Conservation (phyloP, 495 filamentous ascomycete species). For the Margaritispora aquatica region DNA sequence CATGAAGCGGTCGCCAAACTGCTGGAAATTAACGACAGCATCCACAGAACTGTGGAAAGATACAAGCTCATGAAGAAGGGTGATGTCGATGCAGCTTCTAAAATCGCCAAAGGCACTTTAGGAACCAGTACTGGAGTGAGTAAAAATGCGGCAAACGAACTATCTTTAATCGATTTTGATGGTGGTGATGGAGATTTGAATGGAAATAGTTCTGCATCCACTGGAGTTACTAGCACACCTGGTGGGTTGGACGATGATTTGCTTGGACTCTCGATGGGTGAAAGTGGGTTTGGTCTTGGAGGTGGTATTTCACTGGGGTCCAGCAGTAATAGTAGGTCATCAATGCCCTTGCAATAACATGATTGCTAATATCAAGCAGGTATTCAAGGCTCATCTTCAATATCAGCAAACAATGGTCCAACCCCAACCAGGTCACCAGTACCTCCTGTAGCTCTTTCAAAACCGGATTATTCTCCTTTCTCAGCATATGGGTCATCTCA, state of each 20-base stretch:
- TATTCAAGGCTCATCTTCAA: constrained; percentile 42
- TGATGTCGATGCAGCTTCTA: constrained; percentile 80
- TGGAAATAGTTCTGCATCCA: constrained; percentile 28
- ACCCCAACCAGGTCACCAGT: constrained; percentile 29
- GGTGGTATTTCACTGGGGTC: constrained; percentile 86
- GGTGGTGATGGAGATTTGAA: constrained; percentile 60
- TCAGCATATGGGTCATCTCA: constrained; percentile 41
- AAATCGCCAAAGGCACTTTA: constrained; percentile 77
- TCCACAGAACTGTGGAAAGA: constrained; percentile 91
- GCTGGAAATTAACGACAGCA: constrained; percentile 96
- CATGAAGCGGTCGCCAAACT: constrained; percentile 92
- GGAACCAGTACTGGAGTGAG: constrained; percentile 63
- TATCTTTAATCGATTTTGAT: constrained; percentile 93
- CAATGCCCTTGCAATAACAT: not conserved
- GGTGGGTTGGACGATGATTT: constrained; percentile 44
- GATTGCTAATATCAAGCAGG: constrained; percentile 14
- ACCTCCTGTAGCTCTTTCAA: constrained; percentile 15
- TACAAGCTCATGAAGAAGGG: constrained; percentile 94
- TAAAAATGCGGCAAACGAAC: constrained; percentile 72
- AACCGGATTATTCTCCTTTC: constrained; percentile 58
- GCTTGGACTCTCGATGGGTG: constrained; percentile 44
- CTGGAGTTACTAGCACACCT: constrained; percentile 29
- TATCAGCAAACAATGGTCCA: constrained; percentile 50
- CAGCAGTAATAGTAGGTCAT: constrained; percentile 55
- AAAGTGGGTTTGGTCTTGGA: constrained; percentile 54